phyloP scores from a whole-genome alignment of 2,329 filamentous ascomycete species.

The Scolecobasidium constrictum region DNA sequence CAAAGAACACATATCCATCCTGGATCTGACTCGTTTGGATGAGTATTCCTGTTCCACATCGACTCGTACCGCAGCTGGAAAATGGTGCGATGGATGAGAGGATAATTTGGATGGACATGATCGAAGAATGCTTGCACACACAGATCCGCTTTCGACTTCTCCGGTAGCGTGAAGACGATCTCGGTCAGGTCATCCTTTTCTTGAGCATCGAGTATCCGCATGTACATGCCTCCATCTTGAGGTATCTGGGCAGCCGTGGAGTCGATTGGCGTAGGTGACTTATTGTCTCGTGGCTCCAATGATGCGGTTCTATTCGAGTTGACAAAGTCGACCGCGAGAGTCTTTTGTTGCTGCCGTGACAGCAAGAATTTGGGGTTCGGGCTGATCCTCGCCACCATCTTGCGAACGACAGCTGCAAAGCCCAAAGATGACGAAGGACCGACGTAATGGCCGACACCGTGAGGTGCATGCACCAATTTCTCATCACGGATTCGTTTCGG shows the following conservation, averaged over 20 bases:
- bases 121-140: slow-evolving; percentile 30
- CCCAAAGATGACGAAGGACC: slow-evolving; percentile 19
- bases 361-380: slow-evolving; percentile 11
- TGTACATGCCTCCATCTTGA: neutral
- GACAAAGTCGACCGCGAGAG: neutral
- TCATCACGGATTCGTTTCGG: neutral
- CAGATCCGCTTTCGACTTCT: slow-evolving; percentile 24
- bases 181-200: neutral
- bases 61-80: slow-evolving; percentile 29
- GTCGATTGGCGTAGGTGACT: neutral
- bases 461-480: neutral
- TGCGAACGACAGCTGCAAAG: slow-evolving; percentile 16
- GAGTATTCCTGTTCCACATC: slow-evolving; percentile 22
- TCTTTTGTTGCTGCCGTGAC: slow-evolving; percentile 10
- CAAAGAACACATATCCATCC: slow-evolving; percentile 32
- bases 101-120: slow-evolving; percentile 28
- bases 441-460: slow-evolving; percentile 15
- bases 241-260: neutral
- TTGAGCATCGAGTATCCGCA: neutral
- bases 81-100: slow-evolving; percentile 29
- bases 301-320: neutral
- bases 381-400: slow-evolving; percentile 16
- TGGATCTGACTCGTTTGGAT: slow-evolving; percentile 23
- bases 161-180: slow-evolving; percentile 21
- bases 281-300: neutral